Conservation (phyloP, 192 early-diverging fungal genomes). For the Rhizoclosmatium globosum region DNA sequence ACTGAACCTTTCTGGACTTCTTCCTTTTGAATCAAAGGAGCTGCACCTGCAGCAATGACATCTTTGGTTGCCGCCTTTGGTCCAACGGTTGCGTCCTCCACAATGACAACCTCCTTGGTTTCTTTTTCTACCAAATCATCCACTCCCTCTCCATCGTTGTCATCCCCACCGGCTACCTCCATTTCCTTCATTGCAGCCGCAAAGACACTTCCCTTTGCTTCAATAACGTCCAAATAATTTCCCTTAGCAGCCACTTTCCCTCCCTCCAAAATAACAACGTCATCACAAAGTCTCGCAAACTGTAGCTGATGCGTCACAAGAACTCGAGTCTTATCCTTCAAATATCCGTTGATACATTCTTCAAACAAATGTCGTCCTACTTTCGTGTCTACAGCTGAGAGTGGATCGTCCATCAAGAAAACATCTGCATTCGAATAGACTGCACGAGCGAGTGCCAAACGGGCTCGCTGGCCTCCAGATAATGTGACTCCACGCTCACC, state of each 20-base stretch:
- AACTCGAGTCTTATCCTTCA: conserved; percentile 63
- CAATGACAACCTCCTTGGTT: background rate
- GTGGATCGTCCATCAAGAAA: conserved; percentile 57
- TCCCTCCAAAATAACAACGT: conserved; percentile 68
- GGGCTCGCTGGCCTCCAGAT: conserved; percentile 56
- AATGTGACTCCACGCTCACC: conserved; percentile 52
- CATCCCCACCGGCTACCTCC: background rate
- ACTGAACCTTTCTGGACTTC: conserved; percentile 47
- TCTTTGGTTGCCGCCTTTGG: conserved; percentile 5
- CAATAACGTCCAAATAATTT: conserved; percentile 55
- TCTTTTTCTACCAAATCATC: conserved; percentile 22
- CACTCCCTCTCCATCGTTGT: background rate
- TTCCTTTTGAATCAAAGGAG: conserved; percentile 23
- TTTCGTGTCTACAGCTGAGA: conserved; percentile 56
- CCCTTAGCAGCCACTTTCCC: conserved; percentile 68
- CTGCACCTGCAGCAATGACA: background rate
- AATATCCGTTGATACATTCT: conserved; percentile 56
- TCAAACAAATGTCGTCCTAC: conserved; percentile 52
- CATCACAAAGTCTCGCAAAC: conserved; percentile 64
- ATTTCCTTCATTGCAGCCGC: conserved; percentile 1
- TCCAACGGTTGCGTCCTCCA: background rate
- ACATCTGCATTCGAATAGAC: conserved; percentile 56
- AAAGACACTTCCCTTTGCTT: conserved; percentile 45
- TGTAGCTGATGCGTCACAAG: conserved; percentile 75
- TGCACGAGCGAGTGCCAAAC: conserved; percentile 57